Evolutionary conservation across 768 basidiomycete species (phyloP), one percentile per base, ranked within the genome.

Genomic region (Mycena haematopus): DNA sequence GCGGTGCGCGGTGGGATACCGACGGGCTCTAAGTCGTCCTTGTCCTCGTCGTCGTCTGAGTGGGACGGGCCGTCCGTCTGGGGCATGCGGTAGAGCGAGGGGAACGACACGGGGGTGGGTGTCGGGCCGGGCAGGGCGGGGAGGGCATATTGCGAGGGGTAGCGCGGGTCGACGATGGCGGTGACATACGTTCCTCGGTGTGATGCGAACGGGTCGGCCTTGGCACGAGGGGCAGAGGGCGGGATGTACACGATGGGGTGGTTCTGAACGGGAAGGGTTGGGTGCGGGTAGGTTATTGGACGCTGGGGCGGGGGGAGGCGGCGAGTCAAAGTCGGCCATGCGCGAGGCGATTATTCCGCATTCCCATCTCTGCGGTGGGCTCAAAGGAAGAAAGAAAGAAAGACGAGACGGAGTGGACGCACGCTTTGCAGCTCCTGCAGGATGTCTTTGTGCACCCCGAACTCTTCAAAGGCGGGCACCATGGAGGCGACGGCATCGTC

Each of bases 381-480:
- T 31, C 29, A 58, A 21, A 21, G 19, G 11, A 0, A 8, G 8
- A 21, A 33, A 17, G 17, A 49, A 11, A 19, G 66, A 17, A 17
- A 17, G 36, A 38, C 36, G 36, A 38, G 17, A 38, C 11, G n/a
- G 38, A 33, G 31, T 6, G 42, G 63, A 31, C 86, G 75, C 67
- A 91, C 89, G 60, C 83, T 80, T 71, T 90, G 86, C 35, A 92
- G 77, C 40, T 86, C 83, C 25, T 80, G 78, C 24, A 92, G 77
- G 53, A 92, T 82, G n/a, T 87, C 86, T 68, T 91, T 84, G 65
- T 82, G 82, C 63, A 93, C 83, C 44, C 91, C 91, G 66, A 88
- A 87, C 68, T 90, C 89, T 66, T 91, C 90, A 71, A 92, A 93
- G 68, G 92, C 90, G 68, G 83, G 77, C 71, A 86, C 85, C 73